These are phyloP conservation scores for Phialophora tarda DNA, from an alignment of 2,329 filamentous ascomycete species.

Conservation along the genomic window DNA sequence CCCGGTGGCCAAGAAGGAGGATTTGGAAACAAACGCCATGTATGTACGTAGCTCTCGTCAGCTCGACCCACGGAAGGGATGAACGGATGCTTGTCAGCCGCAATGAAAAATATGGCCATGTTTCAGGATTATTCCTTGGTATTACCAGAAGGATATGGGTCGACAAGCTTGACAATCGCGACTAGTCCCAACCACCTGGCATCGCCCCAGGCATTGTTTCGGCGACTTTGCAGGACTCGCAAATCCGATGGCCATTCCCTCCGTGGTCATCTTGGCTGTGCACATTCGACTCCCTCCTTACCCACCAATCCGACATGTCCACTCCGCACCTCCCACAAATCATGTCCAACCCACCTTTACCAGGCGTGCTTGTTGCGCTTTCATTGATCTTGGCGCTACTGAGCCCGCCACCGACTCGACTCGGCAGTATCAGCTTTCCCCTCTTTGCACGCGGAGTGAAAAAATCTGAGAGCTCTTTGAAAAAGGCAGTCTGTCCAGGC, in stretches of 20 bases:
- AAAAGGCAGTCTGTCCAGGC: constrained; percentile 20
- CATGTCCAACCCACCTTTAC: background rate
- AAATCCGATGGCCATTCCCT: constrained; percentile 11
- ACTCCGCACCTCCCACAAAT: constrained; percentile 23
- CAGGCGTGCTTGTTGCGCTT: background rate
- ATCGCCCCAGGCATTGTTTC: constrained; percentile 12
- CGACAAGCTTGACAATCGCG: background rate
- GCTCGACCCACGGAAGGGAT: background rate
- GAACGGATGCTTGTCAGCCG: background rate
- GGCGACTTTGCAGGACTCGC: constrained; percentile 15
- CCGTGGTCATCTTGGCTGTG: background rate
- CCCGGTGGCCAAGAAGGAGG: background rate
- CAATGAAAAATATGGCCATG: background rate
- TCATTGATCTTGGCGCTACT: background rate
- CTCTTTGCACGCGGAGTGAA: constrained; percentile 28
- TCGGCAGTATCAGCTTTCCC: constrained; percentile 26
- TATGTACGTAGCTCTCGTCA: background rate
- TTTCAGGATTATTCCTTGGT: background rate
- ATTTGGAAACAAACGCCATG: background rate
- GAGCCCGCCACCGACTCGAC: constrained; percentile 12
- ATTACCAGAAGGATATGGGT: background rate
- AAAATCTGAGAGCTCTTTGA: constrained; percentile 36
- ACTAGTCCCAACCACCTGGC: constrained; percentile 24
- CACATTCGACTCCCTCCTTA: constrained; percentile 2
- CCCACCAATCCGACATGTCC: constrained; percentile 26